Conservation (phyloP, 1,284 basidiomycete genomes). For the Volvariella volvacea region DNA sequence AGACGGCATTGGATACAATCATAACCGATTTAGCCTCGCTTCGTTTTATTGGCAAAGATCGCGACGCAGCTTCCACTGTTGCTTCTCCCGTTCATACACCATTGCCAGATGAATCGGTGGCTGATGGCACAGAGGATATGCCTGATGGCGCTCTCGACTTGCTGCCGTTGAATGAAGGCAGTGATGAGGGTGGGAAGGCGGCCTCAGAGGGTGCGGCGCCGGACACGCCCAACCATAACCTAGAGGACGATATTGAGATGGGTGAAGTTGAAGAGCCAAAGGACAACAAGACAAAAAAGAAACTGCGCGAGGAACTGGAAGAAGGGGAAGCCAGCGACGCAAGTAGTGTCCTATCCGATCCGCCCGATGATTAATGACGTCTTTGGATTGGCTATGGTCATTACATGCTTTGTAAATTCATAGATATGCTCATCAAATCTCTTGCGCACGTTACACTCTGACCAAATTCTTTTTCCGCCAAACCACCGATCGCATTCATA, state of each 20-base stretch:
- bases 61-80: slow-evolving; percentile 37
- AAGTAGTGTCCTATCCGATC: slow-evolving; percentile 69
- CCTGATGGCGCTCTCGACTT: slow-evolving; percentile 5
- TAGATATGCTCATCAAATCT: slow-evolving; percentile 65
- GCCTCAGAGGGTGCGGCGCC: slow-evolving; percentile 21
- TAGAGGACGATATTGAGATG: slow-evolving; percentile 75
- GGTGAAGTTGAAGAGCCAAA: slow-evolving; percentile 73
- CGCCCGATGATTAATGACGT: slow-evolving; percentile 45
- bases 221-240: slow-evolving; percentile 11
- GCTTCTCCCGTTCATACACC: slow-evolving; percentile 41
- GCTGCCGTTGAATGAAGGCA: slow-evolving; percentile 12
- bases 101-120: slow-evolving; percentile 30
- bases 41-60: slow-evolving; percentile 60
- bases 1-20: slow-evolving; percentile 57
- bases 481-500: slow-evolving; percentile 53
- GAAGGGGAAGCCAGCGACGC: slow-evolving; percentile 79
- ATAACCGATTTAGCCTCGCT: slow-evolving; percentile 55
- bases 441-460: slow-evolving; percentile 58
- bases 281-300: slow-evolving; percentile 38
- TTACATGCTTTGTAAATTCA: slow-evolving; percentile 29
- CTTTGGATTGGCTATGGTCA: slow-evolving; percentile 8
- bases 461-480: slow-evolving; percentile 49
- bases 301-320: slow-evolving; percentile 59
- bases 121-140: slow-evolving; percentile 14
- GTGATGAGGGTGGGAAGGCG: slow-evolving; percentile 31